Evolutionary conservation across 2,329 filamentous ascomycete species (phyloP).

Genomic region (Aspergillus brunneoviolaceus): DNA sequence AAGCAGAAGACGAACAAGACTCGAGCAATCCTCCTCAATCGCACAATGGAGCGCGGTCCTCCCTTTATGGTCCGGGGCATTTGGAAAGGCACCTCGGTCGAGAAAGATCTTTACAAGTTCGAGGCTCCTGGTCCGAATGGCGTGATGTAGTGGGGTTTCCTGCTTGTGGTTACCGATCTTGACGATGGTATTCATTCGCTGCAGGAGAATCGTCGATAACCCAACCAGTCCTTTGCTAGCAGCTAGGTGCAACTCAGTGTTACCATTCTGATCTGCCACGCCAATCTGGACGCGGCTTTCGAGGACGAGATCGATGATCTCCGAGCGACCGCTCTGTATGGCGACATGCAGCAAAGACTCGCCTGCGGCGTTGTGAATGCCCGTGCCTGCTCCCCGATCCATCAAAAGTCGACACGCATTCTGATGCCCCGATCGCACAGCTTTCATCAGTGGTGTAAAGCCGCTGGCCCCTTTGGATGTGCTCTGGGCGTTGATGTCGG

Average conservation of each 20-base stretch:
- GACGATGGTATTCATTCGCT: not conserved
- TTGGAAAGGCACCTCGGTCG: not conserved
- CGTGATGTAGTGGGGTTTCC: not conserved
- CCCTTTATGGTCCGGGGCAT: not conserved
- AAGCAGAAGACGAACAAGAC: not conserved
- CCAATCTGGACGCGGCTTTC: not conserved
- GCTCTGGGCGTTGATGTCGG: not conserved
- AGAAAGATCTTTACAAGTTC: not conserved
- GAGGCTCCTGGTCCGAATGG: not conserved
- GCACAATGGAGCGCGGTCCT: constrained; percentile 1
- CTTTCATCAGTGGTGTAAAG: too few relatives aligned
- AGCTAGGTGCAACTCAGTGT: constrained; percentile 2
- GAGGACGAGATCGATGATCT: not conserved
- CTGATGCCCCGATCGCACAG: too few relatives aligned
- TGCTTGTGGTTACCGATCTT: not conserved
- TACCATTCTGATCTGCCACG: not conserved
- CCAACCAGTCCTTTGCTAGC: not conserved
- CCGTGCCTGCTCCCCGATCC: too few relatives aligned
- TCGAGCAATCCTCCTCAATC: not conserved
- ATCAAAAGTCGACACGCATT: too few relatives aligned
- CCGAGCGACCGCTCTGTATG: not conserved
- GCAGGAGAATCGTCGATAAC: not conserved
- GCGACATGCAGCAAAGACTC: not conserved
- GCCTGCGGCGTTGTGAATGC: too few relatives aligned
- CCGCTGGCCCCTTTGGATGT: too few relatives aligned